These are phyloP conservation scores for Fomitopsis schrenkii DNA, from an alignment of 1,284 basidiomycete genomes.

Conservation along the genomic window DNA sequence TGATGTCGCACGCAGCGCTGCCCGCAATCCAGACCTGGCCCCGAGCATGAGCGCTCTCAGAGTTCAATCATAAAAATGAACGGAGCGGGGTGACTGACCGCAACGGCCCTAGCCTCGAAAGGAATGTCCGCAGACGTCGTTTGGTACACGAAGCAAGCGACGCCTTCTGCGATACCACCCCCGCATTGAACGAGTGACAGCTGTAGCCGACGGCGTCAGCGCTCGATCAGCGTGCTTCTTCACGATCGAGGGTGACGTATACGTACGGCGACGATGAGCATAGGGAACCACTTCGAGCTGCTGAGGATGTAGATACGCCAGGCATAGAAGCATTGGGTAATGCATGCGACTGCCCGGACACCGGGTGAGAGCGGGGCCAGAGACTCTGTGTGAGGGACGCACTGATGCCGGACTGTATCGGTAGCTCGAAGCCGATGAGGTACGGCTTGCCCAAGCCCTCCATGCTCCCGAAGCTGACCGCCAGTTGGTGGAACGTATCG, in stretches of 20 bases:
- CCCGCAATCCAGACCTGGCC: constrained; percentile 5
- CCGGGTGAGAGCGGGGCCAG: not conserved
- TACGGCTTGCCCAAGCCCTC: constrained; percentile 6
- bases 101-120: not conserved
- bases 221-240: not conserved
- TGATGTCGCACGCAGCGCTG: constrained; percentile 4
- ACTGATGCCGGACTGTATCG: constrained; percentile 7
- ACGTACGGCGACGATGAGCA: constrained; percentile 6
- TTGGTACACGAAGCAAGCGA: not conserved
- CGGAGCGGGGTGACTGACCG: not conserved
- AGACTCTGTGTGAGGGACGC: not conserved
- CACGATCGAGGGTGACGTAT: not conserved
- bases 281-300: not conserved
- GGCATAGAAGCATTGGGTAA: constrained; percentile 10
- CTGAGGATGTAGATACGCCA: constrained; percentile 12
- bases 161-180: constrained; percentile 8
- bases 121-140: not conserved
- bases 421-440: constrained; percentile 6
- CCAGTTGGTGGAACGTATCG: constrained; percentile 10
- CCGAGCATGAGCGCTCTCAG: not conserved
- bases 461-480: constrained; percentile 7
- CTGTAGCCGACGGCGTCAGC: not conserved
- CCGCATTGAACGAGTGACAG: constrained; percentile 7
- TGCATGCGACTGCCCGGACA: constrained; percentile 3
- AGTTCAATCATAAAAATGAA: not conserved